phyloP scores from a whole-genome alignment of 148 eudicot species.

The Cornus kousa region DNA sequence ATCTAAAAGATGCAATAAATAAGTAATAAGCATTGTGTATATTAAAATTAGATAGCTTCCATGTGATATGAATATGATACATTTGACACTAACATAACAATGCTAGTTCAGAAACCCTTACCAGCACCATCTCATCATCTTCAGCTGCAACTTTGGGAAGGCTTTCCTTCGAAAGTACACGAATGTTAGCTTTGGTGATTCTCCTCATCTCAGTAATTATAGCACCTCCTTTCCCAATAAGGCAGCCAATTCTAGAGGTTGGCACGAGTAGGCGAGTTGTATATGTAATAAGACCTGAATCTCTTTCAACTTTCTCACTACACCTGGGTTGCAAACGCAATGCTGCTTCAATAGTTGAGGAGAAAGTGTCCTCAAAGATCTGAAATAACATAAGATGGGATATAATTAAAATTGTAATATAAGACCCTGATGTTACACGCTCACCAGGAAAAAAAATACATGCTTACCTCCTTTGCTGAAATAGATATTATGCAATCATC shows the following conservation, averaged over 20 bases:
- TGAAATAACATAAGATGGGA: conserved; percentile 25
- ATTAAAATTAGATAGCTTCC: not conserved
- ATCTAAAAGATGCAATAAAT: conserved; percentile 37
- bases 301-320: conserved; percentile 96
- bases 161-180: conserved; percentile 81
- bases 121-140: conserved; percentile 99
- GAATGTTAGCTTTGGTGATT: conserved; percentile 86
- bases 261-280: conserved; percentile 84
- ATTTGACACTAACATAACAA: not conserved
- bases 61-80: not conserved
- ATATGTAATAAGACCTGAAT: conserved; percentile 79
- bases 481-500: conserved; percentile 80
- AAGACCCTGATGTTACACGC: too few species aligned
- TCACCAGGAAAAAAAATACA: not conserved
- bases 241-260: conserved; percentile 80
- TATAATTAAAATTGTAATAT: not conserved
- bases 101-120: conserved; percentile 18
- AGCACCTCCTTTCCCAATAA: conserved; percentile 95
- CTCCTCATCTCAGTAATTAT: conserved; percentile 90
- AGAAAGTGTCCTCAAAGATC: conserved; percentile 81
- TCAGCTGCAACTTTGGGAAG: conserved; percentile 87
- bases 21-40: not conserved
- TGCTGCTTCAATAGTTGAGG: conserved; percentile 93
- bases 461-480: conserved; percentile 74
- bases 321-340: conserved; percentile 92